Percentiles rank a stretch among this genome's conserved stretches.
These are phyloP conservation scores for Pyrenophora teres DNA, from an alignment of 2,329 filamentous ascomycete species.

Conservation along the genomic window DNA sequence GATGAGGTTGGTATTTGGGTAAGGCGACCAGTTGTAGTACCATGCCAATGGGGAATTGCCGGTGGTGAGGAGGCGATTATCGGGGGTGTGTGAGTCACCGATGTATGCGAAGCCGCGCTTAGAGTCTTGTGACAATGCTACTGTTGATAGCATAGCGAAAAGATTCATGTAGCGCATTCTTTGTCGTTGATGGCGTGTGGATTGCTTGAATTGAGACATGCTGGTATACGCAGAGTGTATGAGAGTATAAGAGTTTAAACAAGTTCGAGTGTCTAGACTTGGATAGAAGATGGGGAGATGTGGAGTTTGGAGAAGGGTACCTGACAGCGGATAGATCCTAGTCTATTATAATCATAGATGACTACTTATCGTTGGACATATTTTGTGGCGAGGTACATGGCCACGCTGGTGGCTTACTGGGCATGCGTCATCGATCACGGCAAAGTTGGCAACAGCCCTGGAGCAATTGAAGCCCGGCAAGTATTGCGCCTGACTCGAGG, in stretches of 20 bases:
- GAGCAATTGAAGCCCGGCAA: slow-evolving; percentile 14
- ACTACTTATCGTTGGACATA: slow-evolving; percentile 15
- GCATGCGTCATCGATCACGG: slow-evolving; percentile 38
- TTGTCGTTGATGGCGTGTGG: slow-evolving; percentile 4
- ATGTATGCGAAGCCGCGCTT: slow-evolving; percentile 79
- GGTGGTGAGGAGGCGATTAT: slow-evolving; percentile 69
- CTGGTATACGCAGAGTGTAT: neutral
- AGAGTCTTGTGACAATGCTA: slow-evolving; percentile 42
- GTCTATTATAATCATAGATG: slow-evolving; percentile 9
- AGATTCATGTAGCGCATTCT: neutral
- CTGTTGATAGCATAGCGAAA: slow-evolving; percentile 14
- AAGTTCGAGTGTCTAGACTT: neutral
- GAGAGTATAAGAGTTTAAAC: neutral
- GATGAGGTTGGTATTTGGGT: slow-evolving; percentile 59
- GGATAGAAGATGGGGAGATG: neutral
- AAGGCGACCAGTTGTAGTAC: slow-evolving; percentile 80
- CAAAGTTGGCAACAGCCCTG: slow-evolving; percentile 33
- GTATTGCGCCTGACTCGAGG: slow-evolving; percentile 13
- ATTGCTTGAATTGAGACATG: slow-evolving; percentile 3
- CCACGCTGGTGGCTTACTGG: slow-evolving; percentile 22
- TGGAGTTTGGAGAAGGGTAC: neutral
- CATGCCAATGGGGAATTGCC: slow-evolving; percentile 69
- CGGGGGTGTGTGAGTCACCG: slow-evolving; percentile 58
- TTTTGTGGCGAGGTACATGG: slow-evolving; percentile 29
- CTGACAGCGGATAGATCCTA: slow-evolving; percentile 4